These are phyloP conservation scores for Boeremia exigua DNA, from an alignment of 2,329 filamentous ascomycete species.

Conservation along the genomic window DNA sequence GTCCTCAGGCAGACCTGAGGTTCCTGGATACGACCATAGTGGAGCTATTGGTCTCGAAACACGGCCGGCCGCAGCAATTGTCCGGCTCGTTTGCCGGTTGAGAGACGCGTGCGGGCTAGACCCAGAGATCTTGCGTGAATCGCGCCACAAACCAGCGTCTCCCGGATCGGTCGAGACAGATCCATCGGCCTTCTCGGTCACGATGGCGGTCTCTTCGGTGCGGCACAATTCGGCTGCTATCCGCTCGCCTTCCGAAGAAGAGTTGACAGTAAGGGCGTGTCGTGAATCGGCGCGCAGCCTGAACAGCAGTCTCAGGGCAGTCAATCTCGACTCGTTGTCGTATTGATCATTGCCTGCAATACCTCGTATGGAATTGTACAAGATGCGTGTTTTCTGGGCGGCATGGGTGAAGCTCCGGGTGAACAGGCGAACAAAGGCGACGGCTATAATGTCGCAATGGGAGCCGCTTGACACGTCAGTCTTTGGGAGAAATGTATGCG, in stretches of 20 bases:
- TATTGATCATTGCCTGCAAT: conserved; percentile 42
- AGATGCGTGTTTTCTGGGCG: conserved; percentile 65
- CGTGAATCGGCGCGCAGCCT: conserved; percentile 83
- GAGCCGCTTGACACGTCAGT: conserved; percentile 48
- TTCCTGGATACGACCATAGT: conserved; percentile 64
- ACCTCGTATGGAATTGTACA: conserved; percentile 45
- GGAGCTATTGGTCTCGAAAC: conserved; percentile 46
- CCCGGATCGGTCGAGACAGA: conserved; percentile 26
- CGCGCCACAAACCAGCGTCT: conserved; percentile 40
- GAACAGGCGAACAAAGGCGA: conserved; percentile 77
- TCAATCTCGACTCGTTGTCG: conserved; percentile 47
- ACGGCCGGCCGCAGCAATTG: conserved; percentile 33
- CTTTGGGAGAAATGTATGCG: conserved; percentile 23
- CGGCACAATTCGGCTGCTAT: conserved; percentile 76
- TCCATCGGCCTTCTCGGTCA: conserved; percentile 52
- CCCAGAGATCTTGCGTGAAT: conserved; percentile 33
- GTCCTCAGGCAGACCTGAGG: conserved; percentile 61
- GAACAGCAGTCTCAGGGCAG: conserved; percentile 63
- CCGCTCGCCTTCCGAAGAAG: conserved; percentile 73
- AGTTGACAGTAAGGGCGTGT: conserved; percentile 74
- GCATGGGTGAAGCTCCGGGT: conserved; percentile 73
- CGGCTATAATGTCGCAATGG: conserved; percentile 72
- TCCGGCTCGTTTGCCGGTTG: conserved; percentile 37
- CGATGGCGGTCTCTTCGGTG: conserved; percentile 59
- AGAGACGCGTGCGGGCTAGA: conserved; percentile 43